Base-by-base conservation (phyloP, 306 rosid genomes). In the Casuarina glauca region DNA sequence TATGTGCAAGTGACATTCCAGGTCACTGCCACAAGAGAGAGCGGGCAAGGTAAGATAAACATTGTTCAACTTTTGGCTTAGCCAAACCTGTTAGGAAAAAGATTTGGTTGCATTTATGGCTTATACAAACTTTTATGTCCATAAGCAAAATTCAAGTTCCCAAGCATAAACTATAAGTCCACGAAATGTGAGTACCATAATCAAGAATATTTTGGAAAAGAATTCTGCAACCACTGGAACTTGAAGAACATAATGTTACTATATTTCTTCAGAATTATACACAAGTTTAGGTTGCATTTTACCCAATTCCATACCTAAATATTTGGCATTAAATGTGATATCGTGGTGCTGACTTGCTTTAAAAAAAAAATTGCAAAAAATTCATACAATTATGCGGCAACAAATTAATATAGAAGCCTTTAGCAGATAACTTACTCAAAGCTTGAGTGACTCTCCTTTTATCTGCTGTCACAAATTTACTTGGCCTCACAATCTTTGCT, bases 1-100 rank as follows among this genome's bases (percentile, higher is more conserved):
- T 93, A 95, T 1, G 96, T 91, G 90, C 99, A 95, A 51, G 99
- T 95, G 82, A 95, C 43, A 69, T 95, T 95, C 99, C 99, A 95
- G 70, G 99, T 95, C 99, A 95, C 99, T 93, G 94, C 80, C 74
- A 79, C 51, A 86, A 84, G 81, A 82, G 45, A 76, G 41, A 39
- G 74, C 62, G 8, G 10, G 70, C 43, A 44, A 49, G 42, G 66
- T 71, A 76, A 52, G 78, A 68, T 49, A 76, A 77, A 80, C 16
- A 78, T 55, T 57, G 44, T 11, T 53, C 19, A 58, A 60, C 74
- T 5, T n/a, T 61, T 76, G 74, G 13, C 13, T 67, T 51, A 42
- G 6, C 36, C 50, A 36, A 17, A 61, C 74, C 5, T 53, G 13
- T 53, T 62, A 8, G 3, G 7, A 35, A 26, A 32, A 2, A 39